Base-by-base conservation (phyloP, 148 eudicot genomes). In the Fagopyrum esculentum region DNA sequence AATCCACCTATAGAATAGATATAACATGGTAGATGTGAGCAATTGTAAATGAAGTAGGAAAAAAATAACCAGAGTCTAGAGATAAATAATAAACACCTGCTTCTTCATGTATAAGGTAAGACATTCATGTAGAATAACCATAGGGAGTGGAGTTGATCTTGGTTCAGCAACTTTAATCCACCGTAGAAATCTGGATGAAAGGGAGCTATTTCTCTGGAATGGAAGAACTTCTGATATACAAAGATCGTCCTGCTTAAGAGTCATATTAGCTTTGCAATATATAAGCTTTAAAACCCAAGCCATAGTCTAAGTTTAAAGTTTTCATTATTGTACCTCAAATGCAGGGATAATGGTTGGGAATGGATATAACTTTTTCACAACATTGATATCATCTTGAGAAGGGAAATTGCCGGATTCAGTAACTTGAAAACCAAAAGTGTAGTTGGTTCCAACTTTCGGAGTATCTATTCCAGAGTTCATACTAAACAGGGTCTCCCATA, bases 331-430 rank as follows among this genome's bases (percentile, higher is more conserved):
- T 63, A 95, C 99, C 96, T 89, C 83, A 80, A 84, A 88, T 72
- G 87, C 79, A 75, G 99, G 99, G 75, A 95, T 93, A 79, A 92
- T 74, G 29, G 97, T 90, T 71, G 99, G 99, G 87, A 86, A 92
- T 13, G 93, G 99, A 81, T 90, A 86, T 75, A 95, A 69, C 6
- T 16, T 78, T 82, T 87, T 92, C 19, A 92, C 80, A 64, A 84
- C 75, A 26, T 81, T 80, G 17, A 79, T 71, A 46, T 90, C 89
- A 73, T 84, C 87, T 74, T 78, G 80, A 71, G 88, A 84, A 56
- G 86, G 90, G 74, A 76, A 54, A 81, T 80, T 74, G 77, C 86
- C 88, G 77, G 89, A 81, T 76, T 92, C 89, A 76, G 82, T 83
- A 80, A 87, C 89, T 74, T 87, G 88, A 84, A 86, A 90, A 59